These are phyloP conservation scores for Haplosporangium sp. DNA, from an alignment of 371 early-diverging fungal genomes.

Conservation along the genomic window DNA sequence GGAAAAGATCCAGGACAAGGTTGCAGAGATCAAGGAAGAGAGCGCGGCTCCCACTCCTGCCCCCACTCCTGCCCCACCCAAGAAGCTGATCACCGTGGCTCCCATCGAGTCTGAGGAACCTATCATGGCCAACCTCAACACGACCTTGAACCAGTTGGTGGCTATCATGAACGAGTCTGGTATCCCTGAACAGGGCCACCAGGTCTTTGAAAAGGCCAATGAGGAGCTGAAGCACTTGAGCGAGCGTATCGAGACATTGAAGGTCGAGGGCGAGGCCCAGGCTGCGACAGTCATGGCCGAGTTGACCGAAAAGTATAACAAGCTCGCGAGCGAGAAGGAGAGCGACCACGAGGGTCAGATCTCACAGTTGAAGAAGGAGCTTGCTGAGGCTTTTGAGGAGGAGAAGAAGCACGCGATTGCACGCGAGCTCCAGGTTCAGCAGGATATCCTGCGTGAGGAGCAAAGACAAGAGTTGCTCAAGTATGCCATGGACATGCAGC, in stretches of 20 bases:
- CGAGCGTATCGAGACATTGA: conserved; percentile 51
- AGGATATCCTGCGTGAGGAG: conserved; percentile 53
- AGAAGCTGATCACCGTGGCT: conserved; percentile 47
- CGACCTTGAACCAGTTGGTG: conserved; percentile 47
- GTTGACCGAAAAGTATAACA: conserved; percentile 48
- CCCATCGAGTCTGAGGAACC: conserved; percentile 52
- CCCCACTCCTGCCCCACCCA: conserved; percentile 17
- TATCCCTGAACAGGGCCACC: conserved; percentile 54
- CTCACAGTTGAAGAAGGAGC: conserved; percentile 55
- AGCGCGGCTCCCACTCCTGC: conserved; percentile 1
- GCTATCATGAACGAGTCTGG: conserved; percentile 53
- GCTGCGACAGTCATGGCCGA: conserved; percentile 54
- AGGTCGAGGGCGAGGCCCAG: conserved; percentile 56
- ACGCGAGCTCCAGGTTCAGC: conserved; percentile 59
- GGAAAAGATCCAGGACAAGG: conserved; percentile 32
- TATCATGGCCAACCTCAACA: conserved; percentile 51
- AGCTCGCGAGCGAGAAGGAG: conserved; percentile 37
- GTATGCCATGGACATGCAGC: conserved; percentile 67
- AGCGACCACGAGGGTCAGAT: conserved; percentile 49
- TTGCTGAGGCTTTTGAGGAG: conserved; percentile 55
- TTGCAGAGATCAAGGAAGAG: conserved; percentile 24
- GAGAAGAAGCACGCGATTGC: conserved; percentile 54
- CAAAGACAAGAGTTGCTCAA: conserved; percentile 59
- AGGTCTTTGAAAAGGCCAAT: conserved; percentile 55
- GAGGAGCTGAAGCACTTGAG: conserved; percentile 50